Percentiles rank a stretch among this genome's conserved stretches.
phyloP scores from a whole-genome alignment of 2,329 filamentous ascomycete species.

The Arthrocladium fulminans region DNA sequence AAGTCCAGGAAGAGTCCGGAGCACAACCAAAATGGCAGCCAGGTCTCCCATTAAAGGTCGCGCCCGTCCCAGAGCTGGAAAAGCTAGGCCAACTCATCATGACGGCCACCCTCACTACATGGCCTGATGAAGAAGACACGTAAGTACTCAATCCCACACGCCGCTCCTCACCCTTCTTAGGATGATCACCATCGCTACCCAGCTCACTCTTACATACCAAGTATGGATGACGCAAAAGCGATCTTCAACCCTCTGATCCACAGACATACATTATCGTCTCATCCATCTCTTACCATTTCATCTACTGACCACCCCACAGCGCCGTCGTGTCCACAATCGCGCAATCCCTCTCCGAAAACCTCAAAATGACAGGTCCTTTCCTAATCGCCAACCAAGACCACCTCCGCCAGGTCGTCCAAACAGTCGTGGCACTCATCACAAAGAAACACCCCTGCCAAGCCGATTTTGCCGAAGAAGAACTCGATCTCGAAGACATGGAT shows the following conservation, averaged over 20 bases:
- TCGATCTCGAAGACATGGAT: conserved; percentile 62
- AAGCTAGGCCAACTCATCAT: conserved; percentile 81
- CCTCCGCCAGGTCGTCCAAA: conserved; percentile 66
- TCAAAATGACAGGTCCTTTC: conserved; percentile 84
- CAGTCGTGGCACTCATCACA: conserved; percentile 70
- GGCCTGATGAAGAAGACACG: conserved; percentile 88
- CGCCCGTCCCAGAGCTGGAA: conserved; percentile 68
- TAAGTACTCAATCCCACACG: conserved; percentile 49
- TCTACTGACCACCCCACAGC: conserved; percentile 43
- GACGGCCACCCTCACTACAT: conserved; percentile 72
- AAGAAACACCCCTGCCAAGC: conserved; percentile 89
- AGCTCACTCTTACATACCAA: conserved; percentile 97
- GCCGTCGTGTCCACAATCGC: conserved; percentile 90
- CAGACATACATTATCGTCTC: conserved; percentile 15
- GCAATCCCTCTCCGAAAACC: conserved; percentile 78
- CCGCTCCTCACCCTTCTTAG: conserved; percentile 37
- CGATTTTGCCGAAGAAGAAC: conserved; percentile 74
- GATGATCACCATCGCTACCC: conserved; percentile 94
- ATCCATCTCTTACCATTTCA: conserved; percentile 13
- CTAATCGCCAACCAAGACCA: conserved; percentile 62
- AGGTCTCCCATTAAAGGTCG: conserved; percentile 71
- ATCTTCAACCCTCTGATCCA: conserved; percentile 44
- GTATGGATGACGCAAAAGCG: conserved; percentile 85
- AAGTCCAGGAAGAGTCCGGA: conserved; percentile 71
- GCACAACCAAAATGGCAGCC: conserved; percentile 75